A percentile compares a stretch with the other conserved stretches of the same genome.
These are phyloP conservation scores for Xylaria sp. DNA, from an alignment of 2,329 filamentous ascomycete species.

Conservation along the genomic window DNA sequence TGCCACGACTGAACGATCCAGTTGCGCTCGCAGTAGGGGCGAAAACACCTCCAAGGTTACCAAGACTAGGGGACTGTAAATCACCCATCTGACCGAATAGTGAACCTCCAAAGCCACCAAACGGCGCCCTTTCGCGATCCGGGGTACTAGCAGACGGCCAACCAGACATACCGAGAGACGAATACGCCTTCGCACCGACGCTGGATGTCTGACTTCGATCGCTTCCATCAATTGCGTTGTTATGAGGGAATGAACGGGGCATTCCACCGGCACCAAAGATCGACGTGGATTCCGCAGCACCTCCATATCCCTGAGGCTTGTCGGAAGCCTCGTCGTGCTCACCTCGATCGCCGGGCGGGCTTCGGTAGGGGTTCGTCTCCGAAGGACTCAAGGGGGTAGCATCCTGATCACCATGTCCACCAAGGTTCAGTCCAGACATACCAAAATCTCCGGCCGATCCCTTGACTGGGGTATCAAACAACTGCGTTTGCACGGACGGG, in stretches of 20 bases:
- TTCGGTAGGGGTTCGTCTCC: constrained; percentile 93
- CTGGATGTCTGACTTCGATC: constrained; percentile 93
- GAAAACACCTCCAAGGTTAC: constrained; percentile 64
- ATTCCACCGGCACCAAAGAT: constrained; percentile 37
- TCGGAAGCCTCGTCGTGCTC: constrained; percentile 55
- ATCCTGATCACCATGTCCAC: constrained; percentile 51
- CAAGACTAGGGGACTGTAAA: constrained; percentile 67
- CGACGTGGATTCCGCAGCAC: constrained; percentile 46
- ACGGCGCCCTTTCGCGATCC: constrained; percentile 53
- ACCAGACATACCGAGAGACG: constrained; percentile 56
- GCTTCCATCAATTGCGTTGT: constrained; percentile 60
- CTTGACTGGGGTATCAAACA: constrained; percentile 52
- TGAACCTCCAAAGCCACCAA: constrained; percentile 69
- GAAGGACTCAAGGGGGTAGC: constrained; percentile 81
- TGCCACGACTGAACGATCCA: constrained; percentile 67
- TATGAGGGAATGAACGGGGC: constrained; percentile 42
- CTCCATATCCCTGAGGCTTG: constrained; percentile 46
- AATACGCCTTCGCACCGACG: constrained; percentile 70
- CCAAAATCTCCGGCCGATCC: constrained; percentile 54
- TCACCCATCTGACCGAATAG: constrained; percentile 75
- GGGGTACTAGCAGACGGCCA: constrained; percentile 64
- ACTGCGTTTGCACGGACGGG: constrained; percentile 34
- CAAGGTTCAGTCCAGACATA: constrained; percentile 55
- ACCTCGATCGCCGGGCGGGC: constrained; percentile 69
- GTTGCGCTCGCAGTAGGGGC: constrained; percentile 54